These are phyloP conservation scores for Schoenoplectus tabernaemontani DNA, from an alignment of 202 grass and related monocot species.

Conservation along the genomic window DNA sequence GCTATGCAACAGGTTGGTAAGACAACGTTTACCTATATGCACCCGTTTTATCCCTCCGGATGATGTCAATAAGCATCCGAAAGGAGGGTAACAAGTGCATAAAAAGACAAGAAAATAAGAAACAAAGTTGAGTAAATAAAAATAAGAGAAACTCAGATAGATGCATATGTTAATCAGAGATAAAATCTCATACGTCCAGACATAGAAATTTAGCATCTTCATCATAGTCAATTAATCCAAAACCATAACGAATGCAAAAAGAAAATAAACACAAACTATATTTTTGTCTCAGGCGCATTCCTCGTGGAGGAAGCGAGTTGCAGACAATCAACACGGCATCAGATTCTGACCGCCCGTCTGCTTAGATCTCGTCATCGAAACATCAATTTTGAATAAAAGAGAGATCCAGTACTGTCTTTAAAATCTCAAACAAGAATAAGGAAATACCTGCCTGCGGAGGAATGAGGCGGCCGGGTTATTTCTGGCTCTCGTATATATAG, in stretches of 20 bases:
- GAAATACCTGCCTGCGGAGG: neutral
- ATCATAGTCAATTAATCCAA: constrained; percentile 13
- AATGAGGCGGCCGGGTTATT: neutral
- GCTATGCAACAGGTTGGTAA: constrained; percentile 68
- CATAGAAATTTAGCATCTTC: constrained; percentile 49
- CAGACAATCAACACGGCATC: constrained; percentile 99
- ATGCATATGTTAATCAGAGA: constrained; percentile 25
- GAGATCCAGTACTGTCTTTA: neutral
- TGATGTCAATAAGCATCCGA: constrained; percentile 7
- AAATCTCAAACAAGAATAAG: neutral
- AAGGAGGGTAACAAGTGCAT: constrained; percentile 31
- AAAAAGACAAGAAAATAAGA: neutral
- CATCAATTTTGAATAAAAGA: neutral
- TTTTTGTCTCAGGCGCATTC: constrained; percentile 45
- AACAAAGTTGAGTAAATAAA: too few relatives aligned
- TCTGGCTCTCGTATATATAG: neutral
- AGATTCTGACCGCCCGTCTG: constrained; percentile 99
- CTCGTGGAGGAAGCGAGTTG: constrained; percentile 28
- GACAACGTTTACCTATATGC: constrained; percentile 46
- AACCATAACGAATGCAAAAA: neutral
- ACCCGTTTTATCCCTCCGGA: constrained; percentile 33
- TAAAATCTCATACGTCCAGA: constrained; percentile 53
- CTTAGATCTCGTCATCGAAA: constrained; percentile 62
- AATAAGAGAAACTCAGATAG: neutral
- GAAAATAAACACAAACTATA: neutral